Base-by-base conservation (phyloP, 2,329 filamentous ascomycete genomes). In the Calycina herbarum region DNA sequence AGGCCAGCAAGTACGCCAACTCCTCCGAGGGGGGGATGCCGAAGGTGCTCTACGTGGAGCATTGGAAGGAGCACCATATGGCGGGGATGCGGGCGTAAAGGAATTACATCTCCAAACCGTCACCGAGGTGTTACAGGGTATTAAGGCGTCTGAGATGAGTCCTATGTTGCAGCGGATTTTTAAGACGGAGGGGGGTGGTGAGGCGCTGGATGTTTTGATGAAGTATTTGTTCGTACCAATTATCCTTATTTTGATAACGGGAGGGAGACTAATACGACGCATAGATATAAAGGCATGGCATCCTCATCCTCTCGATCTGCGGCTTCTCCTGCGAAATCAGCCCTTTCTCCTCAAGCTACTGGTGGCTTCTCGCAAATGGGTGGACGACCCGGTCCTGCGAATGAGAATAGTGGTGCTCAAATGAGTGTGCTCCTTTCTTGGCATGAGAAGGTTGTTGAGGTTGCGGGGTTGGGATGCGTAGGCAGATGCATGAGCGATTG, bases 341-440 rank as follows among this genome's bases (percentile, higher is more conserved):
- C 45, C 11, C 78, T 87, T 64, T 84, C 91, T 31, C 92, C 93
- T 54, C 92, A 96, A 79, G 83, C 86, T 64, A 96, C 93, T 5
- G 93, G 93, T 20, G 70, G 69, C 7, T 97, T 97, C 81, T 94
- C 91, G 74, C 94, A 97, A 79, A 86, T 94, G 54, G 82, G 82
- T 20, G 78, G 78, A 13, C 79, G 87, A 63, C 83, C 86, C 7
- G 82, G 81, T 31, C 81, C 74, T 8, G 76, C 81, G 45, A 85
- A 82, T 76, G 87, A 89, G 76, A 90, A 92, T 58, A 89, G 92
- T 68, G 91, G 92, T 42, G 89, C 93, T 65, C 91, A 90, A 63
- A 98, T 98, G 95, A 98, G 95, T 76, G 95, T 99, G 61, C 79
- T 99, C 76, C 82, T 99, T 71, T 97, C 93, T 80, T 99, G 95